Evolutionary conservation across 805 yeast genomes (phyloP).

Genomic region (Debaryomyces maramus): DNA sequence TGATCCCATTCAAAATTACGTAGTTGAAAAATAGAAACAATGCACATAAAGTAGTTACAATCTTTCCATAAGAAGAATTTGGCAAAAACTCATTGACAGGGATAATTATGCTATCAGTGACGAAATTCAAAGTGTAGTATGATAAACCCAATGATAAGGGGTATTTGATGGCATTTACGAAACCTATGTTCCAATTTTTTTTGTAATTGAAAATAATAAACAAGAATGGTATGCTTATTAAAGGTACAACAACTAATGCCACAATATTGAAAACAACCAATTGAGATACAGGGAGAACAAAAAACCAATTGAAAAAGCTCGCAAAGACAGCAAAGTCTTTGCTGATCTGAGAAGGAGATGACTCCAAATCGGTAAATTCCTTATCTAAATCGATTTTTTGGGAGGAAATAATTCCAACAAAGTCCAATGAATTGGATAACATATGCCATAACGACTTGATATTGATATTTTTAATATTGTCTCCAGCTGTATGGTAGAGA

Average conservation of each 20-base stretch:
- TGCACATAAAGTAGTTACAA: conserved; percentile 41
- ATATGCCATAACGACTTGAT: conserved; percentile 80
- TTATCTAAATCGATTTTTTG: conserved; percentile 35
- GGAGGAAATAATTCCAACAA: conserved; percentile 43
- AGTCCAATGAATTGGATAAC: conserved; percentile 69
- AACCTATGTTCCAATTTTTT: conserved; percentile 47
- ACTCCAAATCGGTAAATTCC: conserved; percentile 22
- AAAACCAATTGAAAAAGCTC: conserved; percentile 60
- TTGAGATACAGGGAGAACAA: conserved; percentile 53
- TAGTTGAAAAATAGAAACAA: conserved; percentile 56
- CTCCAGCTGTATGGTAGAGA: conserved; percentile 77
- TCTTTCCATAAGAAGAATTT: conserved; percentile 42
- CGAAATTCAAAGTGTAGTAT: conserved; percentile 25
- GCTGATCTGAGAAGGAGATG: conserved; percentile 5
- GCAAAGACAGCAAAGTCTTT: conserved; percentile 55
- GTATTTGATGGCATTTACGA: conserved; percentile 49
- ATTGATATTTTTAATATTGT: conserved; percentile 62
- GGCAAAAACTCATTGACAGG: conserved; percentile 33
- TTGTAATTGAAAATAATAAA: conserved; percentile 46
- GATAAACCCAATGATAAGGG: conserved; percentile 59
- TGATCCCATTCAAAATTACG: conserved; percentile 48
- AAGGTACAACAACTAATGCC: conserved; percentile 55
- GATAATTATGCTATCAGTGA: conserved; percentile 18
- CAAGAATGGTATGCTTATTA: conserved; percentile 48
- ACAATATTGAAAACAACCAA: conserved; percentile 54